Evolutionary conservation across 2,329 filamentous ascomycete species (phyloP).

Genomic region (Claviceps humidiphila): DNA sequence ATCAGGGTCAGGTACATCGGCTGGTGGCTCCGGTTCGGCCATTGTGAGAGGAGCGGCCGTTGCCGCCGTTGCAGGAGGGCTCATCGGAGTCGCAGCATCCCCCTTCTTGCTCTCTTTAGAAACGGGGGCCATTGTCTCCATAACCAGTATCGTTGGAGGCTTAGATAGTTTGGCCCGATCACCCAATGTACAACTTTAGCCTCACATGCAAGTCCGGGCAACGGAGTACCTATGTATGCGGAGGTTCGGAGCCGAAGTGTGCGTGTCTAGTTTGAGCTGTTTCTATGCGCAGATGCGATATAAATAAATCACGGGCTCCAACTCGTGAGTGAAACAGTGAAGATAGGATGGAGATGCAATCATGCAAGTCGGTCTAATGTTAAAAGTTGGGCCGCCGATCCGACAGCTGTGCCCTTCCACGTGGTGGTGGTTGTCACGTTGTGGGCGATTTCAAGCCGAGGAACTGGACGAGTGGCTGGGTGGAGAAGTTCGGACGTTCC

Average conservation of each 20-base stretch:
- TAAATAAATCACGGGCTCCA: not conserved
- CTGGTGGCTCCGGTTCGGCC: not conserved
- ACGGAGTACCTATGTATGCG: no score
- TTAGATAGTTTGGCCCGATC: no score
- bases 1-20: constrained; percentile 68
- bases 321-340: not conserved
- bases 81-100: constrained; percentile 11
- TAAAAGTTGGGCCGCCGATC: not conserved
- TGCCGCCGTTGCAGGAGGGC: constrained; percentile 4
- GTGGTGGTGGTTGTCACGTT: not conserved
- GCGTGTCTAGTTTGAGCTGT: not conserved
- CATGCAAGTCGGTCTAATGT: not conserved
- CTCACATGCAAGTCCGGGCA: constrained; percentile 7
- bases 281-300: not conserved
- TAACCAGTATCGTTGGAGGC: not conserved
- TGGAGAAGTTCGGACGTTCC: not conserved
- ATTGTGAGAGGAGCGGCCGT: not conserved
- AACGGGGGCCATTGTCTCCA: constrained; percentile 10
- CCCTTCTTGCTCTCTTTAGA: constrained; percentile 13
- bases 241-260: not conserved
- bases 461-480: not conserved
- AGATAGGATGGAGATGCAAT: not conserved
- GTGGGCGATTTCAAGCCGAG: constrained; percentile 5
- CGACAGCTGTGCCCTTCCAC: constrained; percentile 1
- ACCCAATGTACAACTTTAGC: not conserved